Base-by-base conservation (phyloP, 1,139 yeast species). In the Yarrowia galli region DNA sequence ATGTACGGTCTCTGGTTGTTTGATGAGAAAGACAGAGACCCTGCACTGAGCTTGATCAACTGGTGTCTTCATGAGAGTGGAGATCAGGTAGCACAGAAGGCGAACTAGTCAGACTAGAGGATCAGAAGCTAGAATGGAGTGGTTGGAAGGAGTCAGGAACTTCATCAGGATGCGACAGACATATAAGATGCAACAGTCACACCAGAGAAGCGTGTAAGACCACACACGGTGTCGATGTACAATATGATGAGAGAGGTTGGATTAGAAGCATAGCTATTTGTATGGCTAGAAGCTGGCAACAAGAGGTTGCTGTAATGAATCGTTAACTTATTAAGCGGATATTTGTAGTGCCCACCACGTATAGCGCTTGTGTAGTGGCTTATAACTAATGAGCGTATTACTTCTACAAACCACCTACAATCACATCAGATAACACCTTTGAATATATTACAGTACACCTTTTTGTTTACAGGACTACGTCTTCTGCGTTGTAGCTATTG, bases 1-100 rank as follows among this genome's bases (percentile, higher is more conserved):
- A 90, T 92, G 68, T 92, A 86, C 76, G 98, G 98, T 1, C 81
- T 93, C 68, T 93, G 98, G 98, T 84, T 92, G 25, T 92, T 90
- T 75, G 87, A 90, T 70, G 90, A 87, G 68, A 85, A 83, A 4
- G 97, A 92, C 74, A 82, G 97, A 73, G 83, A 83, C 65, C 84
- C 85, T 72, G 81, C 91, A 60, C 84, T 81, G 73, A 84, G 85
- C 74, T 80, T 90, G 68, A 78, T 91, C 48, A 85, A 87, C 68
- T 87, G 83, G 76, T 77, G 79, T 73, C 69, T 77, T 36, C 66
- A 72, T 46, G 74, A 73, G 45, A 61, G 66, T 46, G 66, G 53
- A 2, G 32, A 28, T 13, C 48, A 43, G 8, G 12, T 23, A 9
- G 20, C 46, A 10, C 46, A 18, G 43, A 18, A 18, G 16, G 32